Evolutionary conservation across 2,329 filamentous ascomycete species (phyloP).

Genomic region (Colletotrichum magnum): DNA sequence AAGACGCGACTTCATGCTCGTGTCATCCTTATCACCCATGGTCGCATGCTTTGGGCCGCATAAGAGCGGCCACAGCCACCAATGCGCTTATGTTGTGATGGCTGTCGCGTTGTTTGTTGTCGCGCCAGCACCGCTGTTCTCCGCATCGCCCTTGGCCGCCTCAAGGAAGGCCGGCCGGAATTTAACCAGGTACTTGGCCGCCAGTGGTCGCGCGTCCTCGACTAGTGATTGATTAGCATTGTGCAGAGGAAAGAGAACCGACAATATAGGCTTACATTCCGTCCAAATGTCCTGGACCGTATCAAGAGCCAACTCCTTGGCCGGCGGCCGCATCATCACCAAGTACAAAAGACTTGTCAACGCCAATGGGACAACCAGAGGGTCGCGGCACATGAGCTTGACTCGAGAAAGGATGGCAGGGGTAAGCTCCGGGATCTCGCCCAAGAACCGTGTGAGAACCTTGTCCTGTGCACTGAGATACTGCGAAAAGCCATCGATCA

Average conservation of each 20-base stretch:
- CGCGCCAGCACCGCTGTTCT: constrained; percentile 40
- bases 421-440: constrained; percentile 88
- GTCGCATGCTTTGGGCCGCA: constrained; percentile 1
- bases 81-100: constrained; percentile 48
- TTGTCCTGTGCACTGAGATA: constrained; percentile 95
- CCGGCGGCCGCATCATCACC: constrained; percentile 77
- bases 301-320: constrained; percentile 74
- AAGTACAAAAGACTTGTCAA: constrained; percentile 76
- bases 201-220: constrained; percentile 74
- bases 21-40: constrained; percentile 8
- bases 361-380: constrained; percentile 73
- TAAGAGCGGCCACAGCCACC: background rate
- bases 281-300: constrained; percentile 77
- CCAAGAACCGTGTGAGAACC: constrained; percentile 89
- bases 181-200: constrained; percentile 73
- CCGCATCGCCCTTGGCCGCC: constrained; percentile 46
- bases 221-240: constrained; percentile 55
- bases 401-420: constrained; percentile 80
- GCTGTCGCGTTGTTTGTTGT: constrained; percentile 45
- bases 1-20: no score
- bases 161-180: constrained; percentile 69
- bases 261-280: constrained; percentile 65
- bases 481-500: constrained; percentile 91
- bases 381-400: constrained; percentile 75
- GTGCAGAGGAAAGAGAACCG: no score